Conservation (phyloP, 768 basidiomycete species). For the Plicaturopsis crispa region DNA sequence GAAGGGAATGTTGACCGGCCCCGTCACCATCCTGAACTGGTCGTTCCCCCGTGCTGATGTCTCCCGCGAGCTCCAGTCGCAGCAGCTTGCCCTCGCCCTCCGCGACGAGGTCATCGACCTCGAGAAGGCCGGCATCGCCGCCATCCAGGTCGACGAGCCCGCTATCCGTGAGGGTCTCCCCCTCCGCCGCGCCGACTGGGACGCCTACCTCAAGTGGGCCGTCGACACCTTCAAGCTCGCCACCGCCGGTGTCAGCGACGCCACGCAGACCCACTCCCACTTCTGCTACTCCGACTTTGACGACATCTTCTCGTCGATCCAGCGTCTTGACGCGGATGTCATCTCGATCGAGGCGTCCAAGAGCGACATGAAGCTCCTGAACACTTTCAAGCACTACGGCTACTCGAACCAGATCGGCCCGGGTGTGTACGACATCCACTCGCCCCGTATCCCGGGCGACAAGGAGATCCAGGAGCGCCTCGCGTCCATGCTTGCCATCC, state of each 20-base stretch:
- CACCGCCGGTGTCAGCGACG: slow-evolving; percentile 91
- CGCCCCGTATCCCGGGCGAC: slow-evolving; percentile 90
- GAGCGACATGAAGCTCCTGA: slow-evolving; percentile 95
- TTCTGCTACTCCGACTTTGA: slow-evolving; percentile 99
- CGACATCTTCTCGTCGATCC: slow-evolving; percentile 97
- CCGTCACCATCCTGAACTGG: slow-evolving; percentile 99
- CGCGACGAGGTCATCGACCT: slow-evolving; percentile 98
- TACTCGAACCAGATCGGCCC: slow-evolving; percentile 98
- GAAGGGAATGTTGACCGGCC: slow-evolving; percentile 99
- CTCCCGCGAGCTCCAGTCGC: slow-evolving; percentile 91
- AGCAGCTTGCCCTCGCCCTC: slow-evolving; percentile 95
- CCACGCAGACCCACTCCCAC: slow-evolving; percentile 97
- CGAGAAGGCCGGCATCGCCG: slow-evolving; percentile 92
- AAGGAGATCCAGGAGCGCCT: slow-evolving; percentile 95
- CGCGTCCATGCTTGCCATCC: slow-evolving; percentile 72
- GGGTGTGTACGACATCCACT: slow-evolving; percentile 99
- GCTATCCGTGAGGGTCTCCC: slow-evolving; percentile 99
- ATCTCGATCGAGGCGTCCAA: slow-evolving; percentile 99
- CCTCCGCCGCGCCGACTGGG: slow-evolving; percentile 94
- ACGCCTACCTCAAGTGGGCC: slow-evolving; percentile 94
- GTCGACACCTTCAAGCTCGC: slow-evolving; percentile 98
- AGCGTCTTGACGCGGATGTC: slow-evolving; percentile 95
- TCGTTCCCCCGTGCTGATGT: slow-evolving; percentile 99
- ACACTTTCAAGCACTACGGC: slow-evolving; percentile 90
- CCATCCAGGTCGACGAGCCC: slow-evolving; percentile 99